A percentile compares a stretch with the other conserved stretches of the same genome.
These are phyloP conservation scores for Xylaria grammica DNA, from an alignment of 495 filamentous ascomycete species.

Conservation along the genomic window DNA sequence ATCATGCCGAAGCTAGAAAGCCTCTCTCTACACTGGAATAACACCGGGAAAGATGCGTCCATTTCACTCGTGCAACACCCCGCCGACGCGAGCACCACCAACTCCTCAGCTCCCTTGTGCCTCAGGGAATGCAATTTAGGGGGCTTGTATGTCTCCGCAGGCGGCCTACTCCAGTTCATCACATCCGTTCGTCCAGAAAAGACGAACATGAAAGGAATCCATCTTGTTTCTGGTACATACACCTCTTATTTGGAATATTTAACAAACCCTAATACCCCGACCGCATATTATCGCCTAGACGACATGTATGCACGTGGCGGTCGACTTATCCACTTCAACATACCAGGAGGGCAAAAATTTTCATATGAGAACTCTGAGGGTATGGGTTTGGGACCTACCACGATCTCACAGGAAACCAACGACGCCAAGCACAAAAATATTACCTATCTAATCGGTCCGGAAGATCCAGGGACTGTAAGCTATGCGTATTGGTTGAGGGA, in stretches of 20 bases:
- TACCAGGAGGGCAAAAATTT: neutral
- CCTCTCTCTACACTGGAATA: neutral
- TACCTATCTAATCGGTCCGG: too few species aligned
- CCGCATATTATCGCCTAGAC: neutral
- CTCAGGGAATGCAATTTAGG: neutral
- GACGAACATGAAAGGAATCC: neutral
- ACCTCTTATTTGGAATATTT: neutral
- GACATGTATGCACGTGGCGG: neutral
- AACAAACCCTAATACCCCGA: neutral
- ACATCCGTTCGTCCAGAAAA: neutral
- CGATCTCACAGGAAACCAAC: neutral
- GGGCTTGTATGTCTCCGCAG: neutral
- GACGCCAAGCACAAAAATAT: too few species aligned
- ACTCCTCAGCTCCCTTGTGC: neutral
- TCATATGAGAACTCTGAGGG: too few species aligned
- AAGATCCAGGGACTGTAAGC: too few species aligned
- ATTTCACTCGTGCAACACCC: neutral
- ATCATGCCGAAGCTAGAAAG: slow-evolving; percentile 2
- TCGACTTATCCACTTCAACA: neutral
- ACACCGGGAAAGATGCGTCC: neutral
- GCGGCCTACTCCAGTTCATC: neutral
- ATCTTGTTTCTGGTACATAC: neutral
- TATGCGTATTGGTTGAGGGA: too few species aligned
- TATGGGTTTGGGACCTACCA: neutral
- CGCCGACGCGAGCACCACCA: neutral